These are phyloP conservation scores for Chytriomyces confervae DNA, from an alignment of 192 early-diverging fungal species.

Conservation along the genomic window DNA sequence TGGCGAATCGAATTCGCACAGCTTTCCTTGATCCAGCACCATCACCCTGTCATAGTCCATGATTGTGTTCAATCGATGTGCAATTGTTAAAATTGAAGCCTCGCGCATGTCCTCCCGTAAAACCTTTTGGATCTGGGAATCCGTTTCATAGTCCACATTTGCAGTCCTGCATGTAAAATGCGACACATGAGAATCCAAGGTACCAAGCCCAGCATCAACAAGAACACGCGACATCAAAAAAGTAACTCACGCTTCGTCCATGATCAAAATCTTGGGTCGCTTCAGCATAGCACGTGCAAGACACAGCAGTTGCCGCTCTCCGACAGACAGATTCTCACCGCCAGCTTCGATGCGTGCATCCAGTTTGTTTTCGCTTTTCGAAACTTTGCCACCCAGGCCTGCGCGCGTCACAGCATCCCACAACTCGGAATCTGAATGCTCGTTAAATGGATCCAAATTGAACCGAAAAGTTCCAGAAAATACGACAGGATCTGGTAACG, in stretches of 20 bases:
- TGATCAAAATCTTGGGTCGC: constrained; percentile 52
- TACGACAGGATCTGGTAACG: constrained; percentile 82
- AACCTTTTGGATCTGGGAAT: constrained; percentile 73
- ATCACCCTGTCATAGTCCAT: constrained; percentile 58
- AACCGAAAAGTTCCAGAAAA: constrained; percentile 57
- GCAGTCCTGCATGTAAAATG: constrained; percentile 68
- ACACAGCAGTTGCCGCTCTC: constrained; percentile 69
- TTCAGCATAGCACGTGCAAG: constrained; percentile 60
- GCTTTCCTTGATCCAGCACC: constrained; percentile 51
- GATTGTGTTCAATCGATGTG: constrained; percentile 49
- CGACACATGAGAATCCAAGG: constrained; percentile 45
- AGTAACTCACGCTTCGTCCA: constrained; percentile 55
- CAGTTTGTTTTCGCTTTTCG: constrained; percentile 53
- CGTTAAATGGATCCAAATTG: constrained; percentile 77
- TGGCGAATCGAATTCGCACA: constrained; percentile 60
- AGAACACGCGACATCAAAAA: background rate
- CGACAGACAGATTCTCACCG: constrained; percentile 88
- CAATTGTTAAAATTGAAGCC: constrained; percentile 58
- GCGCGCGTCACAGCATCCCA: constrained; percentile 73
- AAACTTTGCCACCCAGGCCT: constrained; percentile 68
- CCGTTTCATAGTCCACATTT: constrained; percentile 79
- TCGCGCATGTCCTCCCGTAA: constrained; percentile 70
- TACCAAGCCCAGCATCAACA: background rate
- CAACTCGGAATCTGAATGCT: constrained; percentile 66
- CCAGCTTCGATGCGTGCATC: constrained; percentile 76